A percentile compares a stretch with the other conserved stretches of the same genome.
phyloP scores from a whole-genome alignment of 2,329 filamentous ascomycete species.

The Colletotrichum chrysophilum region DNA sequence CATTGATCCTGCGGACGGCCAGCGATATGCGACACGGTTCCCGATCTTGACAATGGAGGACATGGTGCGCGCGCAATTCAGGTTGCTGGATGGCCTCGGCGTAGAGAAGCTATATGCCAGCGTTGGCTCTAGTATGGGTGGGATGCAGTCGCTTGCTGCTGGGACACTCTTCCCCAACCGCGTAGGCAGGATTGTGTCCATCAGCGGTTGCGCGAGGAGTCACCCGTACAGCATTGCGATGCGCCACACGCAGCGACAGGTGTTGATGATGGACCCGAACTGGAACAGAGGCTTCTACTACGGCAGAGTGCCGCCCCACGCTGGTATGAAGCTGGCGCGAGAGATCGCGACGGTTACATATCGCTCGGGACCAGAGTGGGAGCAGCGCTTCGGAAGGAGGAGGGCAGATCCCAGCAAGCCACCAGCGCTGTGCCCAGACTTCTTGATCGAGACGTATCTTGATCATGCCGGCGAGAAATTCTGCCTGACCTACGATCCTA shows the following conservation, averaged over 20 bases:
- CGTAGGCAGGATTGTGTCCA: slow-evolving; percentile 82
- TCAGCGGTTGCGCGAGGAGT: slow-evolving; percentile 91
- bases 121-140: slow-evolving; percentile 96
- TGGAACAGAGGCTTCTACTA: slow-evolving; percentile 98
- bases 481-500: slow-evolving; percentile 94
- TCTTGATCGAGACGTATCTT: slow-evolving; percentile 96
- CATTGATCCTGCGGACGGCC: slow-evolving; percentile 85
- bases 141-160: slow-evolving; percentile 94
- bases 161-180: slow-evolving; percentile 83
- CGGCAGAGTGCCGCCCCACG: slow-evolving; percentile 84
- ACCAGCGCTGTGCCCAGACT: slow-evolving; percentile 95
- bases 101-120: slow-evolving; percentile 85
- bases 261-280: slow-evolving; percentile 98
- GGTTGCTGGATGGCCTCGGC: slow-evolving; percentile 79
- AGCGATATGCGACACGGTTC: slow-evolving; percentile 91
- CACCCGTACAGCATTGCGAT: slow-evolving; percentile 99
- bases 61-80: slow-evolving; percentile 96
- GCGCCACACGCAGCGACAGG: slow-evolving; percentile 96
- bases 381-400: slow-evolving; percentile 87
- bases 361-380: slow-evolving; percentile 95
- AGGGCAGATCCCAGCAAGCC: slow-evolving; percentile 86
- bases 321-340: slow-evolving; percentile 96
- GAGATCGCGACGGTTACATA: slow-evolving; percentile 99
- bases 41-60: slow-evolving; percentile 95
- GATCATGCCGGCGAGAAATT: slow-evolving; percentile 99